phyloP scores from a whole-genome alignment of 805 yeast genomes.

The Wickerhamiella allomyrinae region DNA sequence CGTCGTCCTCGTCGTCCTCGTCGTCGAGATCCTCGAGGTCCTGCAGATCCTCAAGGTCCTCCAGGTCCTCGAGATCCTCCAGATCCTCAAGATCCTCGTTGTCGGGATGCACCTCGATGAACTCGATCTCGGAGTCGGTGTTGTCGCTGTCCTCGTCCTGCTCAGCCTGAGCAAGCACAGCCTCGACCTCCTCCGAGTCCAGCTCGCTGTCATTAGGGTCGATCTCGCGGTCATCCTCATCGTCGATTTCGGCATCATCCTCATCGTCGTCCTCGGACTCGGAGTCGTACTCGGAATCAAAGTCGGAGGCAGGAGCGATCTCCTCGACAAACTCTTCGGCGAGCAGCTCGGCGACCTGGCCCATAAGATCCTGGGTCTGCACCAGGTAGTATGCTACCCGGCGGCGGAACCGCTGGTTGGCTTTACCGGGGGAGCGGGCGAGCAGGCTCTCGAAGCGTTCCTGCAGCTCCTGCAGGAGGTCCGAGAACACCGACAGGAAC shows the following conservation, averaged over 20 bases:
- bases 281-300: not conserved
- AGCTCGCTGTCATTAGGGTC: constrained; percentile 12
- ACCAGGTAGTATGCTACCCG: constrained; percentile 20
- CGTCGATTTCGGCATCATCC: constrained; percentile 5
- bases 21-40: constrained; percentile 13
- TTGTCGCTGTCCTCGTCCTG: constrained; percentile 11
- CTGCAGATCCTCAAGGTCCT: constrained; percentile 11
- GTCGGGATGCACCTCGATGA: constrained; percentile 4
- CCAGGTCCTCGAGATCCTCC: constrained; percentile 6
- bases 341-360: constrained; percentile 16
- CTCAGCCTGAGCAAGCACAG: constrained; percentile 14
- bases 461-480: constrained; percentile 17
- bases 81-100: constrained; percentile 1
- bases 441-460: constrained; percentile 16
- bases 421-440: constrained; percentile 15
- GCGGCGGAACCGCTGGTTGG: constrained; percentile 18
- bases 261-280: constrained; percentile 2
- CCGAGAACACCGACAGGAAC: constrained; percentile 14
- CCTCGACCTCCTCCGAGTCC: constrained; percentile 12
- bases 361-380: constrained; percentile 14
- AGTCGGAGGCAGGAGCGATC: constrained; percentile 8
- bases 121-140: constrained; percentile 6
- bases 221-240: constrained; percentile 11
- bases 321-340: constrained; percentile 14
- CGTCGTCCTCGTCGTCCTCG: constrained; percentile 9